Evolutionary conservation across 768 basidiomycete genomes (phyloP).

Genomic region (Pleurotus platypus): DNA sequence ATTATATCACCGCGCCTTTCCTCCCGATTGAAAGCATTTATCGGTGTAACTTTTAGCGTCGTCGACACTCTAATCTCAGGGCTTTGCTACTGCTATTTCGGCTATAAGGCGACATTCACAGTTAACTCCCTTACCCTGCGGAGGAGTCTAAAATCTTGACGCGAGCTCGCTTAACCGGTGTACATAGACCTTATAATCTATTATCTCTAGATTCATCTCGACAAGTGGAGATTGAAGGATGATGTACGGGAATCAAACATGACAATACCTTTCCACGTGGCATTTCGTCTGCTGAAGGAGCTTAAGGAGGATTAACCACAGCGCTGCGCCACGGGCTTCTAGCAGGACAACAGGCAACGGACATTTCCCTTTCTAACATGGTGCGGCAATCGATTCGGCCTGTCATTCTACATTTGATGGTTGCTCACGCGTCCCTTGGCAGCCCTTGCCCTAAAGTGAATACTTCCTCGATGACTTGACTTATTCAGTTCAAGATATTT

Average conservation of each 20-base stretch:
- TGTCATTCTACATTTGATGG: too few relatives aligned
- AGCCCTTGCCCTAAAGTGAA: too few relatives aligned
- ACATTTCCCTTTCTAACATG: too few relatives aligned
- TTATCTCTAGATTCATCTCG: conserved; percentile 5
- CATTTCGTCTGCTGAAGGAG: background rate
- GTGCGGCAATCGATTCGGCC: too few relatives aligned
- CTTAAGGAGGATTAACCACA: background rate
- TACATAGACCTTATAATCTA: conserved; percentile 1
- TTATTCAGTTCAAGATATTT: too few relatives aligned
- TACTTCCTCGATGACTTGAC: too few relatives aligned
- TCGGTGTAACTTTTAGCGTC: background rate
- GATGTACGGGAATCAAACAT: background rate
- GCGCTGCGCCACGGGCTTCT: too few relatives aligned
- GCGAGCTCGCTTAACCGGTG: conserved; percentile 3
- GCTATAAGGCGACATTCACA: background rate
- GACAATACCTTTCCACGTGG: background rate
- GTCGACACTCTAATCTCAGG: background rate
- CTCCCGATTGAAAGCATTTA: background rate
- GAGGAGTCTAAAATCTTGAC: conserved; percentile 8
- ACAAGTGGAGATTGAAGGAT: conserved; percentile 8
- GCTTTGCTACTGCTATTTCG: background rate
- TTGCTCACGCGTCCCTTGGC: too few relatives aligned
- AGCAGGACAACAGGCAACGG: too few relatives aligned
- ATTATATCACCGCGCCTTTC: background rate
- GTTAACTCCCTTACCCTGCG: conserved; percentile 4